phyloP scores from a whole-genome alignment of 2,329 filamentous ascomycete species.

The Dothistroma septosporum region DNA sequence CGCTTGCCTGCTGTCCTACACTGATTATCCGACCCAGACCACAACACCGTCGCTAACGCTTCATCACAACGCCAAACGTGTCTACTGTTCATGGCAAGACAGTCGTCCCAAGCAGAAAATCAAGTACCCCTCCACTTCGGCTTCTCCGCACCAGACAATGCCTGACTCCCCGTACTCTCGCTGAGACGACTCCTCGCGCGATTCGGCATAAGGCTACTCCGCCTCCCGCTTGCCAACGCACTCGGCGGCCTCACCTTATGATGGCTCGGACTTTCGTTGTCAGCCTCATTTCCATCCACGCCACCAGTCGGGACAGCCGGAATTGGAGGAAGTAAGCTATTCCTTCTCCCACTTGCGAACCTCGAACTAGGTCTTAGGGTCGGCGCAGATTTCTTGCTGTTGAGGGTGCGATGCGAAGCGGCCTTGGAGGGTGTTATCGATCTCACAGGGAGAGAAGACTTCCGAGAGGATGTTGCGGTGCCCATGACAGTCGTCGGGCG shows the following conservation, averaged over 20 bases:
- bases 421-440: constrained; percentile 13
- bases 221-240: constrained; percentile 19
- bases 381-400: constrained; percentile 18
- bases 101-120: background rate
- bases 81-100: too few relatives aligned
- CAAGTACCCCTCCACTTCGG: constrained; percentile 22
- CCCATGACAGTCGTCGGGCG: constrained; percentile 17
- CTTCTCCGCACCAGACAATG: constrained; percentile 8
- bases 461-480: constrained; percentile 9
- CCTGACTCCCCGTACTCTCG: constrained; percentile 4
- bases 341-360: constrained; percentile 17
- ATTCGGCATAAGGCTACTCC: constrained; percentile 20
- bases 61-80: too few relatives aligned
- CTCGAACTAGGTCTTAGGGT: constrained; percentile 17
- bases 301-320: constrained; percentile 9
- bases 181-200: constrained; percentile 20
- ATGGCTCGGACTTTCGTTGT: constrained; percentile 25
- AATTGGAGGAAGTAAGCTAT: constrained; percentile 22
- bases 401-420: constrained; percentile 6
- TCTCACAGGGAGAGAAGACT: constrained; percentile 26
- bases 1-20: too few relatives aligned
- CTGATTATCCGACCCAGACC: too few relatives aligned
- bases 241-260: constrained; percentile 20
- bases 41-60: too few relatives aligned
- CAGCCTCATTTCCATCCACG: constrained; percentile 30